Evolutionary conservation across 768 basidiomycete genomes (phyloP), one percentile per base, ranked within the genome.

Genomic region (Cubamyces lactineus): DNA sequence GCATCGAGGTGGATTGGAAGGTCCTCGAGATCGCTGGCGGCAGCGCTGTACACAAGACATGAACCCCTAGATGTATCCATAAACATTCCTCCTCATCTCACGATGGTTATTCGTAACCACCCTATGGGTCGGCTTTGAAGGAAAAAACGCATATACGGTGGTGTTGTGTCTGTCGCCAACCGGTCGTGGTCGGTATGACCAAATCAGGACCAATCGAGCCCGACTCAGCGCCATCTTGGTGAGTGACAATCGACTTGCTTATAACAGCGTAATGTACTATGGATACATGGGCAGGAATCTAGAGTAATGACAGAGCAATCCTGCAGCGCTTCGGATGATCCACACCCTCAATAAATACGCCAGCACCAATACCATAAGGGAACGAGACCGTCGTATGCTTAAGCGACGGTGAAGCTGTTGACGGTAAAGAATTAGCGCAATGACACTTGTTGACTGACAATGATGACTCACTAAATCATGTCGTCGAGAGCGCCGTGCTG

Each of bases 1-100:
- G 83, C 6, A 83, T 98, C 13, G 84, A 92, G 64, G 91, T 96
- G 61, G 92, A 95, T 67, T 97, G 94, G 94, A 89, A 93, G 72
- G 72, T 97, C 28, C 79, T 98, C 23, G 82, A 87, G 41, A 82
- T 98, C 16, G 82, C 77, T 40, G 81, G 77, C 16, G 84, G 82
- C 13, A 79, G 74, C 66, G 67, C 53, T 15, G 70, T 76, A 41
- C 48, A 59, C 2, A 64, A 30, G n/a, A 4, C 23, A 40, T 59
- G 40, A 51, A 34, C 34, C 4, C 34, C 5, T 39, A 12, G 47
- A n/a, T 55, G 26, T 28, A 26, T 46, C 11, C 23, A 23, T 46
- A 46, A 6, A 11, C 34, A 7, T 34, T 11, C 34, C 9, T 34
- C 34, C 9, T 6, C 34, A 11, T 34, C 9, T 6, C 1, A 11